Percentiles rank a stretch among this genome's conserved stretches.
These are phyloP conservation scores for Lagenidium giganteum DNA, from an alignment of 352 stramenopile species.

Conservation along the genomic window DNA sequence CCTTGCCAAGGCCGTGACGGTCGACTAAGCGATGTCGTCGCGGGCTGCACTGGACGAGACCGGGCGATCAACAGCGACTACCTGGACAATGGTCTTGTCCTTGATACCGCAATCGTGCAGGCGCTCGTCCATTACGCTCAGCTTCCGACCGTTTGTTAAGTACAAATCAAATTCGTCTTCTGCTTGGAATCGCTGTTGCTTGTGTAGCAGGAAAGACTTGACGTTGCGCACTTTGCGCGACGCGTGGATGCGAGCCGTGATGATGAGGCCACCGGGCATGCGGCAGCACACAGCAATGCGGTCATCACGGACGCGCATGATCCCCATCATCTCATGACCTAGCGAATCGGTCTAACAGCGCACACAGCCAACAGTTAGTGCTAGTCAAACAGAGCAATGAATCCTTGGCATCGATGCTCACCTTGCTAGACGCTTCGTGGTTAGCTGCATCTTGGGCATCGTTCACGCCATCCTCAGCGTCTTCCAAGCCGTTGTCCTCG, in stretches of 20 bases:
- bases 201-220: conserved; percentile 34
- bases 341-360: too few species aligned
- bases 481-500: too few species aligned
- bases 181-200: conserved; percentile 36
- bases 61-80: conserved; percentile 19
- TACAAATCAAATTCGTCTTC: conserved; percentile 55
- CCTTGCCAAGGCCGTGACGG: conserved; percentile 98
- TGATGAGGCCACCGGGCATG: conserved; percentile 45
- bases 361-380: too few species aligned
- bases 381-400: too few species aligned
- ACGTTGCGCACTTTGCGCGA: conserved; percentile 44
- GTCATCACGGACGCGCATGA: conserved; percentile 9
- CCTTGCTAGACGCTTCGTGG: too few species aligned
- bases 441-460: too few species aligned
- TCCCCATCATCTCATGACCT: too few species aligned
- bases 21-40: conserved; percentile 83
- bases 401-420: too few species aligned
- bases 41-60: neutral
- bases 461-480: neutral
- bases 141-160: conserved; percentile 26
- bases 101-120: conserved; percentile 25
- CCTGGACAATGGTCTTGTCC: conserved; percentile 38
- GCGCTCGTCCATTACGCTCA: conserved; percentile 29
- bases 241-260: conserved; percentile 32
- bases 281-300: conserved; percentile 45